Evolutionary conservation across 2,329 filamentous ascomycete genomes (phyloP), one percentile per base, ranked within the genome.

Genomic region (Pyrenophora seminiperda): DNA sequence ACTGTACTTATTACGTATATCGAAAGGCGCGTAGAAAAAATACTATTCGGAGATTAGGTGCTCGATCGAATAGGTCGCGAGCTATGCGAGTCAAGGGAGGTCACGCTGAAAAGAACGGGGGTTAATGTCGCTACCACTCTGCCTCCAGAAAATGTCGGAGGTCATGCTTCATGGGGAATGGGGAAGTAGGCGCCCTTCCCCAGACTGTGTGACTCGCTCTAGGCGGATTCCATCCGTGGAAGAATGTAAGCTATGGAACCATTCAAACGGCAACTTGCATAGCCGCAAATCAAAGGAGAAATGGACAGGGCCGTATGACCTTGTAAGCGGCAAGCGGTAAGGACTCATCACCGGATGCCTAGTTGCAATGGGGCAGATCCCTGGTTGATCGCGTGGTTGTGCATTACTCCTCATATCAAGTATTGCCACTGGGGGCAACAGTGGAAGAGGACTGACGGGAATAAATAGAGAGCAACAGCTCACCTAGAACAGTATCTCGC

Each of bases 301-400:
- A 31, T 34, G 31, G 41, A 46, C 41, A 49, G 50, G 57, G 51
- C 30, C 61, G 47, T 60, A 59, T 66, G 62, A 66, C 57, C 54
- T 47, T 47, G 41, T 47, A 45, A 41, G 47, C 53, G 47, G 40
- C 39, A 36, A 42, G 47, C 19, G 47, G 49, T 36, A 36, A 42
- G 41, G 39, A 24, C 31, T 47, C 51, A 56, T 58, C 56, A 63
- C 50, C 42, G 51, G 54, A 56, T 47, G 10, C 33, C 31, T 34
- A 2, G 47, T 32, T 39, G 38, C 40, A 29, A 46, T 31, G 36
- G 37, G 31, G 31, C 20, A 36, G 45, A 50, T 51, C 50, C 46
- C 42, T 51, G 50, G 49, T 50, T 58, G 56, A 58, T 48, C 41
- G 47, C 29, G 29, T 43, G 40, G 29, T 33, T 47, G 49, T 27